These are phyloP conservation scores for Sporothrix schenckii DNA, from an alignment of 2,329 filamentous ascomycete species.

Conservation along the genomic window DNA sequence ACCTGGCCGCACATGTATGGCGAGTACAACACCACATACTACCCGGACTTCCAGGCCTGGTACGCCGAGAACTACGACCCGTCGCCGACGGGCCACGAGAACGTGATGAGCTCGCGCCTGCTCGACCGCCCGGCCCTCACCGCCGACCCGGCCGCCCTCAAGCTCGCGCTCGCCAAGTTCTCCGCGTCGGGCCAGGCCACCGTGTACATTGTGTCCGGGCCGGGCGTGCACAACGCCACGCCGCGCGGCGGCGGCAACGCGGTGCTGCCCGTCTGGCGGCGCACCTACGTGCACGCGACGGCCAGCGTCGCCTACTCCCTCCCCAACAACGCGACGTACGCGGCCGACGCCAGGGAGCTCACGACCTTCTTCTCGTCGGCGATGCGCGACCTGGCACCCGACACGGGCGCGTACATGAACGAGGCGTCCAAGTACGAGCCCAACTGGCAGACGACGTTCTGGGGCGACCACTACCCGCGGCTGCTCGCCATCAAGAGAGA, in stretches of 20 bases:
- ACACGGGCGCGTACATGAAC: constrained; percentile 35
- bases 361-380: constrained; percentile 30
- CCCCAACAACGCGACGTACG: constrained; percentile 34
- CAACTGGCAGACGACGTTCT: constrained; percentile 43
- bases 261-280: constrained; percentile 38
- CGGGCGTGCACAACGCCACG: constrained; percentile 36
- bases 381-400: constrained; percentile 41
- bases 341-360: constrained; percentile 28
- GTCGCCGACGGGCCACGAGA: constrained; percentile 34
- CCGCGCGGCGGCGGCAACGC: constrained; percentile 36
- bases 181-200: constrained; percentile 34
- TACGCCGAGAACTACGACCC: constrained; percentile 38
- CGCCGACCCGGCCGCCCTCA: constrained; percentile 31
- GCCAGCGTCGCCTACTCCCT: constrained; percentile 31
- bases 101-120: constrained; percentile 41
- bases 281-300: constrained; percentile 35
- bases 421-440: constrained; percentile 36
- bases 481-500: constrained; percentile 42
- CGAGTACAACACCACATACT: constrained; percentile 39
- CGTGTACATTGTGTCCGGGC: constrained; percentile 37
- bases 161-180: constrained; percentile 35
- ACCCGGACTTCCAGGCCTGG: constrained; percentile 42
- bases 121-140: constrained; percentile 41
- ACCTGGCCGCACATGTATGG: constrained; percentile 40
- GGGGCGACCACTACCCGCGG: constrained; percentile 41